These are phyloP conservation scores for Adiantum capillusveneris DNA, from an alignment of 75 land plant species.

Conservation along the genomic window DNA sequence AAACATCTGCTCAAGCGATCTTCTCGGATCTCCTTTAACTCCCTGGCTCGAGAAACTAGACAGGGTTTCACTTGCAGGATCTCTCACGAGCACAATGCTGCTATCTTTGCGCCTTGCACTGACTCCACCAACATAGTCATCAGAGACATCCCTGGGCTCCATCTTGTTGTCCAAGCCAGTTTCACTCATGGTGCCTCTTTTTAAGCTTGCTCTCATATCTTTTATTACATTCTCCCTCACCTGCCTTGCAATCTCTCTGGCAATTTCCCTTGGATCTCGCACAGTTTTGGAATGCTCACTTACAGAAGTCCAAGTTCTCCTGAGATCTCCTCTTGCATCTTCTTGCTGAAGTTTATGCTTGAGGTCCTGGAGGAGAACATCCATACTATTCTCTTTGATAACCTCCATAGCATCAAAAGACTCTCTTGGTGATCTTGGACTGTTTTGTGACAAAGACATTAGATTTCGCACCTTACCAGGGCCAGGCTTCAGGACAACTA, in stretches of 20 bases:
- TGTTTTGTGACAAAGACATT: slow-evolving; percentile 21
- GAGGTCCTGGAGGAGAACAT: slow-evolving; percentile 8
- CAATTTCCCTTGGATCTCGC: slow-evolving; percentile 44
- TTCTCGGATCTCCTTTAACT: no score
- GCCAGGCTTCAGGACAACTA: slow-evolving; percentile 82
- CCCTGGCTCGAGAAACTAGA: no score
- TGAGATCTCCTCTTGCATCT: slow-evolving; percentile 3
- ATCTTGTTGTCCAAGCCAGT: no score
- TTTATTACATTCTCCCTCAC: slow-evolving; percentile 42
- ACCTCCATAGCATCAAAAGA: slow-evolving; percentile 7
- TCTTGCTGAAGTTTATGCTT: slow-evolving; percentile 11
- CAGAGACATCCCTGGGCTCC: no score
- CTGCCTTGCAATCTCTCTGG: slow-evolving; percentile 45
- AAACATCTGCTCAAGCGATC: no score
- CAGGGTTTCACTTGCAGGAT: no score
- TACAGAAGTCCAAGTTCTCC: background rate
- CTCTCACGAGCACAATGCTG: no score
- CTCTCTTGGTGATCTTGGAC: slow-evolving; percentile 22
- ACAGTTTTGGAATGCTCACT: background rate
- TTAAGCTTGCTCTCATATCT: slow-evolving; percentile 8
- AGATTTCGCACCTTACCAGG: slow-evolving; percentile 29
- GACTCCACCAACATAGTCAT: no score
- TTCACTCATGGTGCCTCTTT: background rate
- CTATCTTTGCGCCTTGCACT: no score
- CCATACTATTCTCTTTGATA: slow-evolving; percentile 18